Conservation (phyloP, 345 rosid genomes). For the Moricandia arvensis region DNA sequence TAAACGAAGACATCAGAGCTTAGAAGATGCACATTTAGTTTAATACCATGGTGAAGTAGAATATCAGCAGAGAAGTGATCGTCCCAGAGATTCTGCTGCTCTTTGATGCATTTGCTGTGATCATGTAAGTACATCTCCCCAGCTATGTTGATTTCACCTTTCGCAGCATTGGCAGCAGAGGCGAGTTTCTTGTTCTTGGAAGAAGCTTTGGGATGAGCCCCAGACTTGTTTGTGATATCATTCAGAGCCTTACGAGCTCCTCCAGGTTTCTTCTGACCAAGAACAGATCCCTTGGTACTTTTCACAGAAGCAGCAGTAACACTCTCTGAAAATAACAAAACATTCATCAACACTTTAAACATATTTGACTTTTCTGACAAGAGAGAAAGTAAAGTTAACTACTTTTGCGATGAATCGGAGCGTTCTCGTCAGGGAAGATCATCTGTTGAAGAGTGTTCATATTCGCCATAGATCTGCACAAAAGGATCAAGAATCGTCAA, state of each 20-base stretch:
- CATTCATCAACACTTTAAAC: not conserved
- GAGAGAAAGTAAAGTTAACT: not conserved
- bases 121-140: slow-evolving; percentile 52
- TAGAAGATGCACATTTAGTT: not conserved
- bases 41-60: slow-evolving; percentile 48
- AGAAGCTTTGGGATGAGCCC: slow-evolving; percentile 22
- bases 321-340: slow-evolving; percentile 12
- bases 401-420: slow-evolving; percentile 33
- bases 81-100: slow-evolving; percentile 30
- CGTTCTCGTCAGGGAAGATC: slow-evolving; percentile 37
- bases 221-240: slow-evolving; percentile 57
- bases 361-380: not conserved
- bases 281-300: slow-evolving; percentile 34
- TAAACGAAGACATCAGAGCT: not conserved
- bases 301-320: slow-evolving; percentile 35
- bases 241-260: slow-evolving; percentile 53
- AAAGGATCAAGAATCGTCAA: not conserved
- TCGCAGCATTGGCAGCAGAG: not conserved
- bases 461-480: slow-evolving; percentile 25
- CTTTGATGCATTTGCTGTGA: slow-evolving; percentile 53
- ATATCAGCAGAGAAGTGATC: slow-evolving; percentile 43
- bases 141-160: slow-evolving; percentile 43
- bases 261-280: slow-evolving; percentile 46
- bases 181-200: slow-evolving; percentile 37
- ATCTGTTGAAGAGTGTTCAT: slow-evolving; percentile 15